A percentile compares a stretch with the other conserved stretches of the same genome.
Conservation (phyloP, 2,329 filamentous ascomycete species). For the Diplodia mutila region DNA sequence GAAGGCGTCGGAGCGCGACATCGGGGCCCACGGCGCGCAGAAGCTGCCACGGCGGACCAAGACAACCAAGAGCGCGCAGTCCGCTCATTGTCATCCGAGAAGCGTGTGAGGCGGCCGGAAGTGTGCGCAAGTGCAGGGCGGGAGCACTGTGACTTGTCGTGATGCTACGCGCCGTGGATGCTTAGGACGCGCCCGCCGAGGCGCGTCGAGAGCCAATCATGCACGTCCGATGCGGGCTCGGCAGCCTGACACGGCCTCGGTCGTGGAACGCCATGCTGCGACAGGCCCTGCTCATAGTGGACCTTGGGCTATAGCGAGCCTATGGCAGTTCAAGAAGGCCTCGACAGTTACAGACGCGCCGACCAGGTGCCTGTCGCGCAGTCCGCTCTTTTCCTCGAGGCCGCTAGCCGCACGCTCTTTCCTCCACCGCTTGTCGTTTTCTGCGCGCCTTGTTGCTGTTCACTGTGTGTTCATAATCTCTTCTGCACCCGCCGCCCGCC, state of each 20-base stretch:
- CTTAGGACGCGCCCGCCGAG: neutral
- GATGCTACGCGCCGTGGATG: slow-evolving; percentile 23
- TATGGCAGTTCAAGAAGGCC: slow-evolving; percentile 20
- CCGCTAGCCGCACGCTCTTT: slow-evolving; percentile 23
- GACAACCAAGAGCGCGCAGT: slow-evolving; percentile 10
- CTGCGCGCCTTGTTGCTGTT: neutral
- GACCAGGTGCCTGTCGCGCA: slow-evolving; percentile 17
- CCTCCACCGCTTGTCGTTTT: neutral
- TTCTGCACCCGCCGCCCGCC: slow-evolving; percentile 10
- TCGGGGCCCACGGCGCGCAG: neutral
- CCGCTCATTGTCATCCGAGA: slow-evolving; percentile 9
- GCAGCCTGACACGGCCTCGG: slow-evolving; percentile 24
- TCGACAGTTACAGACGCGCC: slow-evolving; percentile 18
- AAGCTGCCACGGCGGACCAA: slow-evolving; percentile 9
- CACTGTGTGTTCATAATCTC: slow-evolving; percentile 2
- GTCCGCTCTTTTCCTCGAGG: slow-evolving; percentile 22
- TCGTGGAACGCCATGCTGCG: slow-evolving; percentile 26
- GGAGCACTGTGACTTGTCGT: slow-evolving; percentile 21
- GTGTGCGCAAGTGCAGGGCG: neutral
- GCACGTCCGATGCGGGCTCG: too few relatives aligned
- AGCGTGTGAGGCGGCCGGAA: neutral
- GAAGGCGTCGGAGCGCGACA: neutral
- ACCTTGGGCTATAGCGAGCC: slow-evolving; percentile 13
- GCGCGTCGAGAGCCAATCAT: slow-evolving; percentile 17
- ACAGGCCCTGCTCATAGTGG: slow-evolving; percentile 16